Base-by-base conservation (phyloP, 2,329 filamentous ascomycete genomes). In the Leptographium lundbergii region DNA sequence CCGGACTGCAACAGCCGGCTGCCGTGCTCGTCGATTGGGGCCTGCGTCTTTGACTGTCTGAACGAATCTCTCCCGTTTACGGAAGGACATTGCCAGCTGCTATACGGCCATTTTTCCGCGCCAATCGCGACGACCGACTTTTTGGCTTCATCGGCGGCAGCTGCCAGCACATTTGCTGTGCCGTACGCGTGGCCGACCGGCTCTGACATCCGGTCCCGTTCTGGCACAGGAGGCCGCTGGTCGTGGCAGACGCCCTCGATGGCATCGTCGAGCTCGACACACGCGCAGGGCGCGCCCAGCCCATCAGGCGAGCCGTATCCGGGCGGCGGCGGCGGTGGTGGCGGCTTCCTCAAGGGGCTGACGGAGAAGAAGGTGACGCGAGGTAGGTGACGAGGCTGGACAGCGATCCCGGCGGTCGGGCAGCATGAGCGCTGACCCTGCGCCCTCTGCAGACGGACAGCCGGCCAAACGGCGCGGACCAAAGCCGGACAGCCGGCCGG, bases 401-500 rank as follows among this genome's bases (percentile, higher is more conserved):
- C 42, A 45, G 14, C 19, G 2, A 1, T 4, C n/a, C 13, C 19
- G 17, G n/a, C 4, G 42, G 42, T 17, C 5, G 14, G 39, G 39
- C 4, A 19, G 17, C 17, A 45, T 45, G 42, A n/a, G 42, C 13
- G 25, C 48, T 51, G 17, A 51, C 48, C 51, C 29, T 34, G 9
- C 14, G 17, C 29, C 19, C 25, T 6, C 39, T 29, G 10, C 67
- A 87, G 91, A 96, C 76, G 91, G 90, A 53, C 87, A 94, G 68
- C 80, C 87, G 10, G 84, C 89, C 3, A 99, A 97, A 74, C 84
- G 89, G 65, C 84, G 94, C 71, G 94, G 94, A 1, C 94, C 94
- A 0, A 97, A 97, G 71, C 94, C 94, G 24, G 94, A 97, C 71
- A 95, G 88, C 76, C 96, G 95, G 70, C 94, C 94, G 22, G 92